Evolutionary conservation across 2,329 filamentous ascomycete species (phyloP).

Genomic region (Microcyclospora tardicrescens): DNA sequence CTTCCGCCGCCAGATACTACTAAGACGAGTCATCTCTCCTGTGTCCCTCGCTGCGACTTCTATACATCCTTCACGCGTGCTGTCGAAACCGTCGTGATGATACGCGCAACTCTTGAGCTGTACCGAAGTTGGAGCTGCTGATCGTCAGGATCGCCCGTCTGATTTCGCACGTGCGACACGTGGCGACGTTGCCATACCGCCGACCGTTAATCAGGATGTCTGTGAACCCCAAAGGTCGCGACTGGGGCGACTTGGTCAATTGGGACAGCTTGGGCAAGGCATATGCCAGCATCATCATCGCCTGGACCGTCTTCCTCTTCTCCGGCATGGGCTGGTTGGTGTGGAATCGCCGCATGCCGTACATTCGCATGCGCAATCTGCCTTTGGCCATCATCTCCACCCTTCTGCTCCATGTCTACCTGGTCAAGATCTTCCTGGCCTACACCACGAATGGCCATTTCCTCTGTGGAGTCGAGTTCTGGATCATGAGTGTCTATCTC

Average conservation of each 20-base stretch:
- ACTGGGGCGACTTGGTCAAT: slow-evolving; percentile 14
- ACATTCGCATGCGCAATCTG: slow-evolving; percentile 14
- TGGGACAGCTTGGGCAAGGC: slow-evolving; percentile 14
- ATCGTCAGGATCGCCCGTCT: too few relatives aligned
- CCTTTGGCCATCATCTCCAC: slow-evolving; percentile 12
- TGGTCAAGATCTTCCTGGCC: slow-evolving; percentile 31
- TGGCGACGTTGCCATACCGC: too few relatives aligned
- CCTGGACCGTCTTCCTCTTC: slow-evolving; percentile 12
- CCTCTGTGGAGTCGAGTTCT: slow-evolving; percentile 46
- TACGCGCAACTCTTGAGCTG: too few relatives aligned
- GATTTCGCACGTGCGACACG: too few relatives aligned
- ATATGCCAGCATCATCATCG: slow-evolving; percentile 12
- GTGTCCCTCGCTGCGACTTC: too few relatives aligned
- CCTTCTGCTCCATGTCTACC: slow-evolving; percentile 27
- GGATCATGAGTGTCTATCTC: slow-evolving; percentile 54
- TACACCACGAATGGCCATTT: slow-evolving; percentile 25
- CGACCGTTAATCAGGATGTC: slow-evolving; percentile 24
- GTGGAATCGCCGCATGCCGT: slow-evolving; percentile 11
- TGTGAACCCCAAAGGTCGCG: slow-evolving; percentile 13
- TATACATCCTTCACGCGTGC: too few relatives aligned
- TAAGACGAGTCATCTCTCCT: too few relatives aligned
- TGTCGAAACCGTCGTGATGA: too few relatives aligned
- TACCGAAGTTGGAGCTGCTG: too few relatives aligned
- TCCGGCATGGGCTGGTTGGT: slow-evolving; percentile 11
- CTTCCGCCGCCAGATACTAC: too few relatives aligned